Base-by-base conservation (phyloP, 371 early-diverging fungal species). In the Smittium mucronatum region DNA sequence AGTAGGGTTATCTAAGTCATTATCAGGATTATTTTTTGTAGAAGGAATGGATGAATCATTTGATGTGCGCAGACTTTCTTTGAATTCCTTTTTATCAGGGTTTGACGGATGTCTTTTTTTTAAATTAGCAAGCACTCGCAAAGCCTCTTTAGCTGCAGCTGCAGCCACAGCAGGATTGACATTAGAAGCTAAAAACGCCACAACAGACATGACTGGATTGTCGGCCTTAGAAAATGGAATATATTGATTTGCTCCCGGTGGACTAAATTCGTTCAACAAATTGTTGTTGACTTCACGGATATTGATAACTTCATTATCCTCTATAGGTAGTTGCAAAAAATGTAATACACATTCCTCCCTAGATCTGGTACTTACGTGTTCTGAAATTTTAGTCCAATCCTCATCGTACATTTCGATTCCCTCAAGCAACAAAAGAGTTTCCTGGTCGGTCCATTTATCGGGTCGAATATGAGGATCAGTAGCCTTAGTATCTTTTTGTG, bases 371-470 rank as follows among this genome's bases (percentile, higher is more conserved):
- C 93, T 94, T 25, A 98, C 97, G 74, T 97, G 93, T 47, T 89
- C 89, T 16, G 95, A 86, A 69, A 99, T 90, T 57, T 87, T 86
- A 71, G 87, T 85, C 99, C 99, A 99, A 79, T 98, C 94, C 70
- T 98, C 95, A 58, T 93, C 93, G 80, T 83, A 93, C 84, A 93
- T 83, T 74, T 99, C 99, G 35, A 99, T 81, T 0, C 90, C 99
- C 81, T 98, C 99, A 58, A 99, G 79, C 34, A 99, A 82, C 66
- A 91, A 76, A 30, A 97, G 81, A 11, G 90, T 92, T 75, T 99
- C 99, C 77, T 96, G 89, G 70, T 94, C 94, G 1, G 88, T 85
- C 99, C 99, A 99, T 30, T 81, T 78, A 32, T 86, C 84, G 16
- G 71, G 36, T 25, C 60, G n/a, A n/a, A n/a, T n/a, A 29, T 36